phyloP scores from a whole-genome alignment of 768 basidiomycete species.

The Termitomyces sp. region DNA sequence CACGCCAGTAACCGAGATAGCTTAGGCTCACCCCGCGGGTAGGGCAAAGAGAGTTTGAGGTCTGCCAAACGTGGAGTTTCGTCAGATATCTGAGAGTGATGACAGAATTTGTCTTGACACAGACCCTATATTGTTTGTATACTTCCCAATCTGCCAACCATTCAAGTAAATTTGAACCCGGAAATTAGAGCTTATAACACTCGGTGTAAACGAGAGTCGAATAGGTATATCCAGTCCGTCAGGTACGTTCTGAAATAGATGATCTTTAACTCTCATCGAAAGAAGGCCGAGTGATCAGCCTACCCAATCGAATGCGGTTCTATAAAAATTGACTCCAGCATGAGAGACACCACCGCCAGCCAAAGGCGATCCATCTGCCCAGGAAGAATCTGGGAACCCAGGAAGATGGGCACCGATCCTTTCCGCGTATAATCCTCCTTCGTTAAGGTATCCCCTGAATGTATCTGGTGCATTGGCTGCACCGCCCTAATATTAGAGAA shows the following conservation, averaged over 20 bases:
- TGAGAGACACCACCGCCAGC: conserved; percentile 20
- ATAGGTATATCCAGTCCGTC: conserved; percentile 38
- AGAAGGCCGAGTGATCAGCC: conserved; percentile 1
- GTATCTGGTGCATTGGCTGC: conserved; percentile 36
- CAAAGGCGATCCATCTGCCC: conserved; percentile 30
- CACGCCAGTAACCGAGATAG: neutral
- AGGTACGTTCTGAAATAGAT: conserved; percentile 26
- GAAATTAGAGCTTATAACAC: conserved; percentile 37
- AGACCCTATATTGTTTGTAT: conserved; percentile 45
- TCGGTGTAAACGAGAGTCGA: conserved; percentile 38
- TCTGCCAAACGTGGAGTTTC: conserved; percentile 8
- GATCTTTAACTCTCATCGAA: neutral
- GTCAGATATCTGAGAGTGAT: neutral
- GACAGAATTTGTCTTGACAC: neutral
- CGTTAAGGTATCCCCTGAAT: conserved; percentile 43
- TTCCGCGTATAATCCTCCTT: conserved; percentile 45
- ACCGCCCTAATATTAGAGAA: conserved; percentile 21
- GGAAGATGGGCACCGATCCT: conserved; percentile 47
- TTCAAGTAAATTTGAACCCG: conserved; percentile 45
- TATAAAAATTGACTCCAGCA: conserved; percentile 38
- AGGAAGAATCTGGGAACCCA: conserved; percentile 33
- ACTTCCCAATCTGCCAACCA: conserved; percentile 50
- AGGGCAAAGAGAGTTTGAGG: conserved; percentile 46
- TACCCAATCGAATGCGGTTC: conserved; percentile 36
- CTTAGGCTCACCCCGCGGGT: conserved; percentile 35